Conservation (phyloP, 495 filamentous ascomycete genomes). For the Daldinia bambusicola region DNA sequence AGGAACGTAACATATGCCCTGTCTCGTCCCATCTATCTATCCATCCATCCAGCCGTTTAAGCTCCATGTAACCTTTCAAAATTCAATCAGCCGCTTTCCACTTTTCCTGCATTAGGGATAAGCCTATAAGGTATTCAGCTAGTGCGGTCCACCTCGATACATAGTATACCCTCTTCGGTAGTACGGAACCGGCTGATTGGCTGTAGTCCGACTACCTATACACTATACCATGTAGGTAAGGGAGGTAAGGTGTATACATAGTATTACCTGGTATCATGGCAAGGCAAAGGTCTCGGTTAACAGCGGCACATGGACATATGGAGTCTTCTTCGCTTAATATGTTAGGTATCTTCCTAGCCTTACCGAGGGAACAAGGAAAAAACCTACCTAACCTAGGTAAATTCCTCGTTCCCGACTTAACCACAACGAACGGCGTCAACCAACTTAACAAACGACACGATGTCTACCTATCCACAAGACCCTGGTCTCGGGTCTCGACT, state of each 20-base stretch:
- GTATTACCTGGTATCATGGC: too few relatives aligned
- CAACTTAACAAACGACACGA: neutral
- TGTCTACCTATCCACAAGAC: neutral
- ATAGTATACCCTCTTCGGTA: neutral
- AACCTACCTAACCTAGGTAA: neutral
- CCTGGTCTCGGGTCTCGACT: neutral
- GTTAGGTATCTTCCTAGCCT: too few relatives aligned
- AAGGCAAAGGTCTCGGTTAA: too few relatives aligned
- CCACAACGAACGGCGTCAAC: neutral
- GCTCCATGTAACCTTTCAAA: slow-evolving; percentile 4
- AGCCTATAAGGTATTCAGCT: too few relatives aligned
- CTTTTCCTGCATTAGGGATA: neutral
- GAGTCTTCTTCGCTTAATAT: too few relatives aligned
- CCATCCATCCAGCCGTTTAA: neutral
- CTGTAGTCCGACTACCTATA: slow-evolving; percentile 3
- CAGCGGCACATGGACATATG: neutral
- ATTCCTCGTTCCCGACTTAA: neutral
- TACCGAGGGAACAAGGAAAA: neutral
- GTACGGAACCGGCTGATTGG: slow-evolving; percentile 19
- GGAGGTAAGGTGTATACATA: too few relatives aligned
- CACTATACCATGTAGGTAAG: too few relatives aligned
- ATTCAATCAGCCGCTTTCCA: neutral
- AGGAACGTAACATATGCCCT: neutral
- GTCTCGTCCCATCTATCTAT: neutral
- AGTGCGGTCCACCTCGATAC: neutral